phyloP scores from a whole-genome alignment of 2,329 filamentous ascomycete species.

The Ascocoryne sarcoides region DNA sequence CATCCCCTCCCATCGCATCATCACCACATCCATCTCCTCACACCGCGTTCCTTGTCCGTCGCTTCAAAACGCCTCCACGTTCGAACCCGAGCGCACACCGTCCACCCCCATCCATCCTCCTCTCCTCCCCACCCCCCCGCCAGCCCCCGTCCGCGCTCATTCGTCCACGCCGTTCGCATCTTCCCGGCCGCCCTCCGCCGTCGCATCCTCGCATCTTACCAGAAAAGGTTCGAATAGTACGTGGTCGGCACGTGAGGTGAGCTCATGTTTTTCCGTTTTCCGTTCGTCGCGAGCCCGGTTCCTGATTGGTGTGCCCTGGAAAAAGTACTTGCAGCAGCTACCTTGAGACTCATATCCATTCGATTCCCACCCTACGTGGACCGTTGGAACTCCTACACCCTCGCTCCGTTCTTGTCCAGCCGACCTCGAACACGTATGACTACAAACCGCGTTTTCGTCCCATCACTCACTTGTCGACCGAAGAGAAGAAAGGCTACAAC shows the following conservation, averaged over 20 bases:
- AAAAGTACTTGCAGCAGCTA: conserved; percentile 17
- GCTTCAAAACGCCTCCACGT: not conserved
- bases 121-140: not conserved
- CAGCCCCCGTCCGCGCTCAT: not conserved
- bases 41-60: not conserved
- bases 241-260: not conserved
- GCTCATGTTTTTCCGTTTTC: conserved; percentile 2
- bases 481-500: conserved; percentile 11
- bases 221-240: not conserved
- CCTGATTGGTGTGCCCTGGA: conserved; percentile 19
- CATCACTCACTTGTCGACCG: conserved; percentile 10
- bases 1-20: not conserved
- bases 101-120: not conserved
- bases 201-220: not conserved
- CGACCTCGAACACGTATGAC: conserved; percentile 24
- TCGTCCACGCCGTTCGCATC: not conserved
- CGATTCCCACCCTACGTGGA: conserved; percentile 23
- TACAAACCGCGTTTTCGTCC: conserved; percentile 9
- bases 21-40: not conserved
- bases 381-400: conserved; percentile 15
- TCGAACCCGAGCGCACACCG: not conserved
- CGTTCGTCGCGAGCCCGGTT: conserved; percentile 32
- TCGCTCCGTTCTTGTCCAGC: conserved; percentile 12
- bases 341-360: conserved; percentile 12
- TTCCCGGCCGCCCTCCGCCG: not conserved